Base-by-base conservation (phyloP, 2,329 filamentous ascomycete species). In the Magnaporthiopsis incrustans region DNA sequence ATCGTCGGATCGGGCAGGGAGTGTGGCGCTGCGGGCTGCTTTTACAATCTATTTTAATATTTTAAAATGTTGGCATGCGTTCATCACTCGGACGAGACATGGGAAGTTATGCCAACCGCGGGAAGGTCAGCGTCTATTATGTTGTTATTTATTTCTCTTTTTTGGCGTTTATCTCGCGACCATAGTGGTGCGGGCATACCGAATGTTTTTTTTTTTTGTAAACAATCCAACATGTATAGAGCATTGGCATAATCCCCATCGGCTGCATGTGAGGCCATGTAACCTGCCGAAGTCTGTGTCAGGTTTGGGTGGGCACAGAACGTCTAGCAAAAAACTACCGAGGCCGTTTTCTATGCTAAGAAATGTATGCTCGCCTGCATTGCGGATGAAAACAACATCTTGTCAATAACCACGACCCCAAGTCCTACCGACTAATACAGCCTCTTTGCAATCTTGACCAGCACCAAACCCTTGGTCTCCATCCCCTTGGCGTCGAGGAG, bases 361-460 rank as follows among this genome's bases (percentile, higher is more conserved):
- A 38, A 38, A 30, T 30, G 27, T 30, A 35, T 35, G 33, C 33
- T 12, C 33, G 33, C 33, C 33, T 35, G 33, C 33, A 12, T 12
- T 11, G 33, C 10, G 11, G 11, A 35, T 35, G 33, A 35, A 35
- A 35, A 30, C 12, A 35, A 12, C 1, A 11, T 8, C 33, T 10
- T 35, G 8, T 35, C 33, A 12, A 12, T 35, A n/a, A 58, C 22
- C 38, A 44, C 4, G 5, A 3, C 27, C 27, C 38, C 18, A 4
- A 10, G 15, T 22, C 15, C 14, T 25, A 4, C 22, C 4, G 25
- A 2, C 57, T 35, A 60, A 38, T 32, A 60, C 6, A 81, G 68
- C 68, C 71, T 77, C 77, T 93, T 95, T 62, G 81, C 82, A 62
- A 97, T 82, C 73, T 86, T 87, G 35, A 97, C 85, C 65, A 98